These are phyloP conservation scores for Ustilaginoidea virens DNA, from an alignment of 2,329 filamentous ascomycete species.

Conservation along the genomic window DNA sequence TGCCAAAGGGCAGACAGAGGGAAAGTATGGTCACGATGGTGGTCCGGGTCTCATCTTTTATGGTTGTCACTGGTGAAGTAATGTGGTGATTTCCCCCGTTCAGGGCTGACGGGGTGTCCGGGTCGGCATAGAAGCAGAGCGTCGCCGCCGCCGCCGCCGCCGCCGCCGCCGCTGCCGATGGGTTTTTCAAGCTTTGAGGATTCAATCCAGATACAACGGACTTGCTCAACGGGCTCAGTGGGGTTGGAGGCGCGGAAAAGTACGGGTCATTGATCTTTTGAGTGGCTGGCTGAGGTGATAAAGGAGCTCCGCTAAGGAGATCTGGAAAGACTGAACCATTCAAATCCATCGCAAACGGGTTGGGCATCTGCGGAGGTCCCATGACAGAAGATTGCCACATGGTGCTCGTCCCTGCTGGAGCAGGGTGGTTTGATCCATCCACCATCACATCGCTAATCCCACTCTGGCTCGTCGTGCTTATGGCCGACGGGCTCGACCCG, in stretches of 20 bases:
- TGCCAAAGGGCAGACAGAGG: slow-evolving; percentile 38
- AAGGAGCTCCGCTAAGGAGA: slow-evolving; percentile 52
- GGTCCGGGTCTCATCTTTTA: slow-evolving; percentile 48
- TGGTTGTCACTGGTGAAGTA: slow-evolving; percentile 44
- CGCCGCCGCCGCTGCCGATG: no score
- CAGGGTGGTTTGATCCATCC: slow-evolving; percentile 57
- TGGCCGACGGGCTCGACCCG: slow-evolving; percentile 86
- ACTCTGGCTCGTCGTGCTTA: slow-evolving; percentile 88
- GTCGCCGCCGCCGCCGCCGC: no score
- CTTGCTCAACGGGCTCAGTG: slow-evolving; percentile 58
- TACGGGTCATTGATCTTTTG: slow-evolving; percentile 60
- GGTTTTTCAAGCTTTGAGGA: slow-evolving; percentile 47
- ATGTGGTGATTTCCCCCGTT: slow-evolving; percentile 46
- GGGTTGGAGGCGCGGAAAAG: slow-evolving; percentile 64
- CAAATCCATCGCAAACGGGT: slow-evolving; percentile 62
- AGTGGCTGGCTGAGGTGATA: slow-evolving; percentile 61
- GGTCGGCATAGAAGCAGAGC: slow-evolving; percentile 47
- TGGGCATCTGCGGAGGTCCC: slow-evolving; percentile 50
- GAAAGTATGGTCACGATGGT: slow-evolving; percentile 44
- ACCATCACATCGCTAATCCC: slow-evolving; percentile 85
- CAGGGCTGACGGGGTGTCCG: slow-evolving; percentile 59
- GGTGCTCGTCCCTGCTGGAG: slow-evolving; percentile 34
- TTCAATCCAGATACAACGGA: slow-evolving; percentile 52
- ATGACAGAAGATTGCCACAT: slow-evolving; percentile 60
- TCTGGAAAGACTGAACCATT: slow-evolving; percentile 63